A percentile compares a stretch with the other conserved stretches of the same genome.
Evolutionary conservation across 2,329 filamentous ascomycete genomes (phyloP).

Genomic region (Clonostachys byssicola): DNA sequence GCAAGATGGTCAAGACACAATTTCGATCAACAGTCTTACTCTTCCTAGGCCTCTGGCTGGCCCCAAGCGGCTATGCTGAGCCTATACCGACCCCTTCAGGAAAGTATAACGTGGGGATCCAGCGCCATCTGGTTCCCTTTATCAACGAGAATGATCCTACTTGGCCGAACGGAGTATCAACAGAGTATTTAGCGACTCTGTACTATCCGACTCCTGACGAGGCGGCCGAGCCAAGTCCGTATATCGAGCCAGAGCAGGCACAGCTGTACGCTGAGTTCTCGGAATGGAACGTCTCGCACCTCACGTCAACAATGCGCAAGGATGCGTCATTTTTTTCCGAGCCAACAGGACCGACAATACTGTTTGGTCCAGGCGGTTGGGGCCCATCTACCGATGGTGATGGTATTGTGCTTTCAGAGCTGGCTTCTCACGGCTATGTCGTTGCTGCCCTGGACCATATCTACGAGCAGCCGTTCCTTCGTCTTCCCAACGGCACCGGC

Average conservation of each 20-base stretch:
- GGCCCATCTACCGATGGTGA: conserved; percentile 5
- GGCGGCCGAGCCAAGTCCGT: neutral
- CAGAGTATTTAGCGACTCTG: conserved; percentile 7
- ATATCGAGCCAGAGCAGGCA: conserved; percentile 6
- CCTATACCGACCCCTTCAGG: conserved; percentile 1
- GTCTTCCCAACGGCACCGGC: conserved; percentile 17
- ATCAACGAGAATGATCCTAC: conserved; percentile 1
- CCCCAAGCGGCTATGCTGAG: neutral
- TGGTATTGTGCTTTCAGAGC: conserved; percentile 4
- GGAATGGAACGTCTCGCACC: conserved; percentile 3
- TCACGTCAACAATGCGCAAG: conserved; percentile 5
- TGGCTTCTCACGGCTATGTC: conserved; percentile 10
- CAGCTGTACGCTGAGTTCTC: conserved; percentile 1
- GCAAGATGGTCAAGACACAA: neutral
- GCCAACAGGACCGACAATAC: conserved; percentile 2
- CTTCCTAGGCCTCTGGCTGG: neutral
- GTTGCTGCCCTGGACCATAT: conserved; percentile 17
- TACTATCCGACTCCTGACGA: conserved; percentile 7
- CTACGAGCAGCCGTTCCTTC: conserved; percentile 17
- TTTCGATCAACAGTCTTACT: neutral
- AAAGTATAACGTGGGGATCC: conserved; percentile 6
- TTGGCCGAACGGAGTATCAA: conserved; percentile 4
- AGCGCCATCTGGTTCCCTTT: conserved; percentile 3
- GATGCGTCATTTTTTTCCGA: conserved; percentile 2
- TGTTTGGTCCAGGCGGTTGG: conserved; percentile 6